Evolutionary conservation across 2,329 filamentous ascomycete genomes (phyloP).

Genomic region (Fusarium sp.): DNA sequence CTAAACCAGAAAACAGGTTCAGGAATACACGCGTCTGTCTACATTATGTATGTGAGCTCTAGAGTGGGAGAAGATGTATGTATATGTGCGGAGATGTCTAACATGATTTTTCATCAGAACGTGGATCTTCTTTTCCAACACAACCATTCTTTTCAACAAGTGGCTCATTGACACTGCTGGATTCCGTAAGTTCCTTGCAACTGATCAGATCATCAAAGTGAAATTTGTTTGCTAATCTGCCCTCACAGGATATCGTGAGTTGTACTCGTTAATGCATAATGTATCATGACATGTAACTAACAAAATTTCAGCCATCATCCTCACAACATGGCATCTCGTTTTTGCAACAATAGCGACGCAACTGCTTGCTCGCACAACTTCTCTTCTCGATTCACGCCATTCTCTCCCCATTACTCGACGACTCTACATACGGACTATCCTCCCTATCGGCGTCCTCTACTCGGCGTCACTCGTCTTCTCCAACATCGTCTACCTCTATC

Average conservation of each 20-base stretch:
- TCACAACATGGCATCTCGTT: constrained; percentile 76
- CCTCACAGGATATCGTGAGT: constrained; percentile 51
- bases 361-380: constrained; percentile 72
- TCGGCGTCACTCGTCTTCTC: constrained; percentile 74
- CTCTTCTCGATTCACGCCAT: constrained; percentile 72
- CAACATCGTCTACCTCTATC: constrained; percentile 76
- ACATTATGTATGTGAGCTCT: constrained; percentile 47
- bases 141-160: constrained; percentile 93
- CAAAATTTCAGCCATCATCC: constrained; percentile 61
- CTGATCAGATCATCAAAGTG: neutral
- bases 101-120: constrained; percentile 55
- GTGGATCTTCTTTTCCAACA: constrained; percentile 88
- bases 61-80: too few species aligned
- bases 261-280: neutral
- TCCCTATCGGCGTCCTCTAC: constrained; percentile 76
- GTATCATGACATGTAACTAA: constrained; percentile 14
- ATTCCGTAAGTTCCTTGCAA: constrained; percentile 71
- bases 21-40: constrained; percentile 52
- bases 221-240: constrained; percentile 19
- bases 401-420: constrained; percentile 70
- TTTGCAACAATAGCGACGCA: constrained; percentile 76
- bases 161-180: constrained; percentile 82
- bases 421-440: constrained; percentile 72
- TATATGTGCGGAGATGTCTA: constrained; percentile 9
- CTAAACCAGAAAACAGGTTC: constrained; percentile 24